Conservation (phyloP, 2,329 filamentous ascomycete species). For the Basipetospora chlamydospora region DNA sequence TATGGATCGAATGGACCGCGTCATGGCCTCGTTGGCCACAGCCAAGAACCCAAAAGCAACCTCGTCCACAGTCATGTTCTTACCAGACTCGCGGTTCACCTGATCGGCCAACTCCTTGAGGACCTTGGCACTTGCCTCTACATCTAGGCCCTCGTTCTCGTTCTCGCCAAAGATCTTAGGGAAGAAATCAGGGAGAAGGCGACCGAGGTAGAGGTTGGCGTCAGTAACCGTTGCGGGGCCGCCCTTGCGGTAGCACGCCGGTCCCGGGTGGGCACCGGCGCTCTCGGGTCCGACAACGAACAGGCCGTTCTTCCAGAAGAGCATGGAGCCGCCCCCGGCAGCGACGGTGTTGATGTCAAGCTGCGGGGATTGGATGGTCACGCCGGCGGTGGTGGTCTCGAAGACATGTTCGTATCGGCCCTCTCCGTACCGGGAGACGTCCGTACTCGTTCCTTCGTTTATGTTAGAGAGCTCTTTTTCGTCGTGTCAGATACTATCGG, state of each 20-base stretch:
- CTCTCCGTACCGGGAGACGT: constrained; percentile 68
- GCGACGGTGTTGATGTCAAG: constrained; percentile 93
- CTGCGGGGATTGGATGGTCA: constrained; percentile 84
- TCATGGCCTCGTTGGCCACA: constrained; percentile 87
- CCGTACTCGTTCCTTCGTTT: constrained; percentile 58
- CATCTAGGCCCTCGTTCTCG: constrained; percentile 68
- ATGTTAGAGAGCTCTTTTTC: neutral
- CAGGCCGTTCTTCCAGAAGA: constrained; percentile 80
- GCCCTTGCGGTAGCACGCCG: constrained; percentile 80
- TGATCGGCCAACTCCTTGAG: constrained; percentile 63
- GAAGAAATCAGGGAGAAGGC: constrained; percentile 80
- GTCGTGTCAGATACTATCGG: no score
- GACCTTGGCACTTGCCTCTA: constrained; percentile 57
- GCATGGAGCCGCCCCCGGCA: constrained; percentile 68
- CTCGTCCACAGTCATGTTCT: constrained; percentile 63
- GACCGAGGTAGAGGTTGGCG: constrained; percentile 73
- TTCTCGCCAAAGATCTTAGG: constrained; percentile 89
- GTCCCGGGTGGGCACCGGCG: constrained; percentile 76
- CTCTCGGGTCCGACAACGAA: constrained; percentile 87
- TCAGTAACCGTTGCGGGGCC: constrained; percentile 89
- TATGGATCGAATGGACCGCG: constrained; percentile 72
- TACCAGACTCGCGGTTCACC: constrained; percentile 62
- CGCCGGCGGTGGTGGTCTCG: constrained; percentile 85
- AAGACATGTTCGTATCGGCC: constrained; percentile 88
- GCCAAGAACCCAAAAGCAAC: constrained; percentile 82